A percentile compares a stretch with the other conserved stretches of the same genome.
phyloP scores from a whole-genome alignment of 306 rosid species.

The Urtica urens region DNA sequence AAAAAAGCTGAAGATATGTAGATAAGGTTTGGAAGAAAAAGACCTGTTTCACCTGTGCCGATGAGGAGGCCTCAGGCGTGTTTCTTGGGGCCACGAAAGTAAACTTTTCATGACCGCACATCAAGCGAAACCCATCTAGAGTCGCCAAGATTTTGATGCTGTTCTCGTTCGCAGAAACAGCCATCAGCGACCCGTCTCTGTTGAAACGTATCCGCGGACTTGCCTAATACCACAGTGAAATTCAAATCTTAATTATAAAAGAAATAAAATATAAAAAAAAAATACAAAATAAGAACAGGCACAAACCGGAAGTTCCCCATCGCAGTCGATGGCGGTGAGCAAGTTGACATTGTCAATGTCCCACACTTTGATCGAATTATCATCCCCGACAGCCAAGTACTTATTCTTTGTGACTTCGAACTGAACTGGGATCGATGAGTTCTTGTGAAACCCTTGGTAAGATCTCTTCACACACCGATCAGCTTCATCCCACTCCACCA shows the following conservation, averaged over 20 bases:
- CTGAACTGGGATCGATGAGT: constrained; percentile 58
- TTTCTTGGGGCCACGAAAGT: constrained; percentile 44
- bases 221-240: constrained; percentile 44
- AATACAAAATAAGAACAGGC: not conserved
- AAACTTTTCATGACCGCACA: constrained; percentile 37
- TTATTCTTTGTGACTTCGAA: constrained; percentile 69
- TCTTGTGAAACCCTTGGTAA: constrained; percentile 67
- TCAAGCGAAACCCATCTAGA: constrained; percentile 36
- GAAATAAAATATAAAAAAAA: not conserved
- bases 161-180: constrained; percentile 67
- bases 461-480: constrained; percentile 72
- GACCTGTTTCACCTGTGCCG: no score
- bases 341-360: constrained; percentile 71
- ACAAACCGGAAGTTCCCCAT: constrained; percentile 81
- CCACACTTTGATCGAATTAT: constrained; percentile 76
- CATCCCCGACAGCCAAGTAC: constrained; percentile 83
- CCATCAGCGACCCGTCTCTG: constrained; percentile 80
- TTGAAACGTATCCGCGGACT: constrained; percentile 86
- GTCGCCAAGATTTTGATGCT: constrained; percentile 67
- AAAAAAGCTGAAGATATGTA: no score
- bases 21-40: no score
- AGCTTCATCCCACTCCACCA: constrained; percentile 85
- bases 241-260: constrained; percentile 12
- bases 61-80: constrained; percentile 43
- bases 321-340: constrained; percentile 59